Conservation (phyloP, 208 protist genomes). For the Vickermania ingenoplastis region DNA sequence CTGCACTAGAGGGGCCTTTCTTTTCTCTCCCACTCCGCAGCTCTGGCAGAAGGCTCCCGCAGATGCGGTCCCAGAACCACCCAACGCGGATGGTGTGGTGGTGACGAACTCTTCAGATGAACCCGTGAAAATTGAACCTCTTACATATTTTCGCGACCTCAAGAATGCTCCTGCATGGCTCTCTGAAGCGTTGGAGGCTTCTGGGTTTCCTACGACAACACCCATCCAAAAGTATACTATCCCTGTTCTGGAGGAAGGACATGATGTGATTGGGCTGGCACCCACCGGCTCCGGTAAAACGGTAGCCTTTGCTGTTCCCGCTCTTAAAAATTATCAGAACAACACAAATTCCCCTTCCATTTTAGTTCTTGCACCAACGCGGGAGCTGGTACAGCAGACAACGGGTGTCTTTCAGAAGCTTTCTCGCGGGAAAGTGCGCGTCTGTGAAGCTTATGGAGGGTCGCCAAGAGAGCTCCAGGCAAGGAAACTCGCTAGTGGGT, state of each 20-base stretch:
- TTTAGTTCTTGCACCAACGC: conserved; percentile 96
- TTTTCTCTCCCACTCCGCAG: no score
- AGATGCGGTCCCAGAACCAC: no score
- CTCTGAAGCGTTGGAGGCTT: conserved; percentile 26
- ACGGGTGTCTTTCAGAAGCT: conserved; percentile 91
- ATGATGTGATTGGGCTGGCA: conserved; percentile 95
- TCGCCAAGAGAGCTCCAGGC: conserved; percentile 53
- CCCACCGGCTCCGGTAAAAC: conserved; percentile 98
- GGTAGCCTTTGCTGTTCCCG: conserved; percentile 96
- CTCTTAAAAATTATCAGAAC: conserved; percentile 40
- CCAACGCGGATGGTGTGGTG: conserved; percentile 13
- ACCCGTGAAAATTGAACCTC: conserved; percentile 35
- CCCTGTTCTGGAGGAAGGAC: conserved; percentile 72
- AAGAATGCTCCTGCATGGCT: conserved; percentile 50
- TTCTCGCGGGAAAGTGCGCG: conserved; percentile 28
- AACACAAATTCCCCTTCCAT: conserved; percentile 64
- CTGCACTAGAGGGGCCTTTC: no score
- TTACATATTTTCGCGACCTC: conserved; percentile 54
- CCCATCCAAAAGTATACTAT: conserved; percentile 86
- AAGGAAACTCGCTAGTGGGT: conserved; percentile 49
- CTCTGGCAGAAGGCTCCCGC: no score
- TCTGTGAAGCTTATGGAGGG: conserved; percentile 79
- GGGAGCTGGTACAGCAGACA: conserved; percentile 98
- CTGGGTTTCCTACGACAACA: conserved; percentile 65
- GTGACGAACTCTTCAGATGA: conserved; percentile 41